Evolutionary conservation across 1,139 yeast species (phyloP).

Genomic region (Pichia sp.): DNA sequence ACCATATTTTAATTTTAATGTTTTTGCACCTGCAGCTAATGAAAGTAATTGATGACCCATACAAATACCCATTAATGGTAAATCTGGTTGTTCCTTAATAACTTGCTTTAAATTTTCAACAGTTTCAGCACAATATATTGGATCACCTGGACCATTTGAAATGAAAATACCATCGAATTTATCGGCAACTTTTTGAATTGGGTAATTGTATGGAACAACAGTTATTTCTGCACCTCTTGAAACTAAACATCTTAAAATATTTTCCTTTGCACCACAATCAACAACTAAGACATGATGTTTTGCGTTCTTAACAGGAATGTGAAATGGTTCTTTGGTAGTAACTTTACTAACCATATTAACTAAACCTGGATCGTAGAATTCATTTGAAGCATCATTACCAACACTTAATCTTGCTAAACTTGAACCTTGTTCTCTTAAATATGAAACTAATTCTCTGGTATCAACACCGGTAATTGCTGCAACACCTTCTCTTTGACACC

Average conservation of each 20-base stretch:
- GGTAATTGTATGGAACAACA: slow-evolving; percentile 93
- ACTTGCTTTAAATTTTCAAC: slow-evolving; percentile 68
- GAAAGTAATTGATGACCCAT: slow-evolving; percentile 95
- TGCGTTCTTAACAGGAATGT: slow-evolving; percentile 61
- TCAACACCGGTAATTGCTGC: slow-evolving; percentile 97
- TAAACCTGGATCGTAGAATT: slow-evolving; percentile 87
- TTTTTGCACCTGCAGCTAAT: slow-evolving; percentile 88
- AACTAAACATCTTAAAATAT: slow-evolving; percentile 86
- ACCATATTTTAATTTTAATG: slow-evolving; percentile 90
- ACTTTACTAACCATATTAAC: slow-evolving; percentile 89
- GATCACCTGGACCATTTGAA: slow-evolving; percentile 98
- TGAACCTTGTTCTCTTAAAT: slow-evolving; percentile 92
- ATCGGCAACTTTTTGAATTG: slow-evolving; percentile 82
- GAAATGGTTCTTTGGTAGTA: slow-evolving; percentile 93
- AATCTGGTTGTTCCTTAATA: slow-evolving; percentile 52
- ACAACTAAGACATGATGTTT: slow-evolving; percentile 82
- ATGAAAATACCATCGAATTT: slow-evolving; percentile 92
- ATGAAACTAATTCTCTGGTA: slow-evolving; percentile 88
- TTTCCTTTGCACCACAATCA: slow-evolving; percentile 98
- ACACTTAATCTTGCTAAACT: slow-evolving; percentile 83
- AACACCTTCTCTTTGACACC: slow-evolving; percentile 96
- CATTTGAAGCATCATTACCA: slow-evolving; percentile 86
- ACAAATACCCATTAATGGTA: slow-evolving; percentile 96
- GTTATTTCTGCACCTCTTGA: slow-evolving; percentile 94
- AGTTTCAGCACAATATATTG: slow-evolving; percentile 84